Evolutionary conservation across 169 alveolate genomes (phyloP).

Genomic region (Plasmodium gaboni): DNA sequence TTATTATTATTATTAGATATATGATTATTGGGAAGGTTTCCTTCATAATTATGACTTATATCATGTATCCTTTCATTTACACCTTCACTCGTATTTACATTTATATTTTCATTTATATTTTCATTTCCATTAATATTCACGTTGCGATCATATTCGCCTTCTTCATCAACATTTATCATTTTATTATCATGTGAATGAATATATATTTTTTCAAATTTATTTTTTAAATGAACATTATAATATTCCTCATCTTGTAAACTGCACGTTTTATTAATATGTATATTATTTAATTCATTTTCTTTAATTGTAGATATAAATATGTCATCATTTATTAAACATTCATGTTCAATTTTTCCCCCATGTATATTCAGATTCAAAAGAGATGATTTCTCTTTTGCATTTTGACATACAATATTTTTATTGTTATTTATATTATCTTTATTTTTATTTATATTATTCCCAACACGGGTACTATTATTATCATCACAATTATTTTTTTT

Average conservation of each 20-base stretch:
- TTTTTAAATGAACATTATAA: constrained; percentile 9
- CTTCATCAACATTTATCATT: neutral
- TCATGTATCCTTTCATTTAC: neutral
- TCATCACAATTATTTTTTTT: too few species aligned
- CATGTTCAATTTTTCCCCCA: too few species aligned
- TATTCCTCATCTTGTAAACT: constrained; percentile 31
- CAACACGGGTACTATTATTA: too few species aligned
- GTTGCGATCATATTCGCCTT: neutral
- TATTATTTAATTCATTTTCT: neutral
- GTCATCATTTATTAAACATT: neutral
- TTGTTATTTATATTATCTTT: too few species aligned
- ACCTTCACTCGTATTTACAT: neutral
- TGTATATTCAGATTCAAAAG: too few species aligned
- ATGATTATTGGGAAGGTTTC: neutral
- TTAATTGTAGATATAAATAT: neutral
- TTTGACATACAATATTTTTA: too few species aligned
- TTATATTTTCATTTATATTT: neutral
- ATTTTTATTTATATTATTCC: too few species aligned
- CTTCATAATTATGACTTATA: neutral
- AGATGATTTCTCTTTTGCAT: too few species aligned
- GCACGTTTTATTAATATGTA: neutral
- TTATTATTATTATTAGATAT: neutral
- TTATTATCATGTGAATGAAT: constrained; percentile 30
- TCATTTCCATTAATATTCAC: constrained; percentile 6
- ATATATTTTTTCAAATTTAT: constrained; percentile 14